Conservation (phyloP, 306 rosid species). For the Acacia melanoxylon region DNA sequence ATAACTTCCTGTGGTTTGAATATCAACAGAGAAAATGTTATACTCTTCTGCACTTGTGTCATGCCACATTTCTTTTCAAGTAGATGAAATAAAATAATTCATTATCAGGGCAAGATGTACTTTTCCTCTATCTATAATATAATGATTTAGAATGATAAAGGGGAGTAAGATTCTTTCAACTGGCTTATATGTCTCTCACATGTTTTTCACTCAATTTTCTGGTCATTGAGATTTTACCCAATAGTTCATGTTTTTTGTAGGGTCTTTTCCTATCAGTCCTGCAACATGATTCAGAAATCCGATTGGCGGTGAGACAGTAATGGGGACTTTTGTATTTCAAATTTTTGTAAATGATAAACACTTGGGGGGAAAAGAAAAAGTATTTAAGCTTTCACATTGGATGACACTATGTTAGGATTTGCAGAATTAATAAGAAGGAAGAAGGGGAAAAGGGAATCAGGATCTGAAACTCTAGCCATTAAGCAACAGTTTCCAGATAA, state of each 20-base stretch:
- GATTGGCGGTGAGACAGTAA: conserved; percentile 72
- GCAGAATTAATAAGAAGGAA: too few species aligned
- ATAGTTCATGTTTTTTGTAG: conserved; percentile 50
- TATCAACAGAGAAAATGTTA: background rate
- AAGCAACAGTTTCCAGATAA: too few species aligned
- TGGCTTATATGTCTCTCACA: conserved; percentile 2
- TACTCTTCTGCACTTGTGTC: background rate
- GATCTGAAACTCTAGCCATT: too few species aligned
- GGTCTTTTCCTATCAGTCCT: conserved; percentile 74
- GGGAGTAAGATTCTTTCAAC: background rate
- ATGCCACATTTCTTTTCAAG: background rate
- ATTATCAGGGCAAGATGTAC: background rate
- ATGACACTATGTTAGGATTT: too few species aligned
- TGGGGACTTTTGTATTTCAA: conserved; percentile 17
- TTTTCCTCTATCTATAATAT: background rate
- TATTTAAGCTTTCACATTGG: conserved; percentile 4
- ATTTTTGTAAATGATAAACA: background rate
- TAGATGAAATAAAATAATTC: background rate
- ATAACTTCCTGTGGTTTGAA: conserved; percentile 9
- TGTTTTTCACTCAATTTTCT: conserved; percentile 10
- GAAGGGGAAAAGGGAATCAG: too few species aligned
- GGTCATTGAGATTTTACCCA: conserved; percentile 29
- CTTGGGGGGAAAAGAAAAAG: background rate
- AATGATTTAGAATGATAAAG: background rate
- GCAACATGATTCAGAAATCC: conserved; percentile 79